Evolutionary conservation across 805 yeast species (phyloP), one percentile per base, ranked within the genome.

Genomic region (Torulaspora delbrueckii): DNA sequence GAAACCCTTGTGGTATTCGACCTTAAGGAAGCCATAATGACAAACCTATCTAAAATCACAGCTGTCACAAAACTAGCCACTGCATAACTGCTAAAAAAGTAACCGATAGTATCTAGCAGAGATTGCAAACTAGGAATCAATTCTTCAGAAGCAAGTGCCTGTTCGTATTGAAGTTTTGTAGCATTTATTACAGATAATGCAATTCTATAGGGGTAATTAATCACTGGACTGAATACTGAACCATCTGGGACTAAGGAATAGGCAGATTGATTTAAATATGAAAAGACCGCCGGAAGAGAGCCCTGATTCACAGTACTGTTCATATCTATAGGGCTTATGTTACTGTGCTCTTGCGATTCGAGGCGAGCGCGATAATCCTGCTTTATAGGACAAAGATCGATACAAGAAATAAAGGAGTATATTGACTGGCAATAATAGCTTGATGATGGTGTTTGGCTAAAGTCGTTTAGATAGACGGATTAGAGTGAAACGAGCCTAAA

Each of bases 61-160:
- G 83, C 85, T 51, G 80, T 77, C 7, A 75, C 57, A 73, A 80
- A 76, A 60, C 84, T 79, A 24, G 71, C 66, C 22, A 73, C 60
- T 1, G 81, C 76, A 56, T 73, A 78, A 0, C 75, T 74, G 9
- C 78, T 71, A 12, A 74, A 59, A 50, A 78, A 70, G 53, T 76
- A 78, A 22, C 70, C 66, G 40, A 74, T 53, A 7, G 48, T 43
- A 10, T 38, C 45, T 28, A 43, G 37, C 12, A 49, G 25, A 10
- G 42, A 42, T 10, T 43, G 40, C 24, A 50, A 23, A 32, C 49
- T 45, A 5, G 46, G 33, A 12, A 44, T 19, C 14, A 46, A 27
- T 3, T 28, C 40, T 12, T 42, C 38, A 8, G 52, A 37, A 5
- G 43, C 45, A 1, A 47, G 12, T 3, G 56, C 43, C 37, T 57